Evolutionary conservation across 139 green algal species (phyloP), one percentile per base, ranked within the genome.

Genomic region (Diplosphaera chodatii): DNA sequence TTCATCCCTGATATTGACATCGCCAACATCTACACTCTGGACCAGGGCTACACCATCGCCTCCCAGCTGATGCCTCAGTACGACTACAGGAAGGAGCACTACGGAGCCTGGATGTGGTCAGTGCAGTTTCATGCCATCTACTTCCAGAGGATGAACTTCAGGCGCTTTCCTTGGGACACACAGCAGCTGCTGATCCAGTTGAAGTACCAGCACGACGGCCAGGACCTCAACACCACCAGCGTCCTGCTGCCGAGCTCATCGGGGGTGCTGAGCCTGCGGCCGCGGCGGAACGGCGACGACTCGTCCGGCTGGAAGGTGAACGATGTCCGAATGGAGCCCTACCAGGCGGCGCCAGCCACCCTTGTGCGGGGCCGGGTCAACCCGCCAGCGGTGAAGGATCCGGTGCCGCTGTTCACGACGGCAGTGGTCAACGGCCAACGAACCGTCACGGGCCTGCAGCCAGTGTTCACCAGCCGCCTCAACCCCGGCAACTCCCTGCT

Each of bases 21-120:
- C 3, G 48, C 48, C 16, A 59, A 59, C 48, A 59, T 59, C 48
- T 59, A 59, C 48, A 59, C 16, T 18, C 16, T 59, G 16, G 48
- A 59, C 18, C 48, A 59, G 48, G 48, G 18, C 48, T 59, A 59
- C 48, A 25, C 18, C 16, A 59, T 25, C 13, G 25, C 13, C 16
- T 23, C 13, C 22, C 48, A 59, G 48, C 16, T 59, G 48, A 59
- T 59, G 48, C 48, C 48, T 10, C 48, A 59, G 48, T 59, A 59
- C 25, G 48, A 59, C 48, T 59, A 59, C 48, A 59, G 48, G 48
- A 59, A 59, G 48, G 48, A 59, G 48, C 48, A 59, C 48, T 59
- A 59, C 25, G 48, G 48, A 10, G 48, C 48, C 3, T 59, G 48
- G 48, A 59, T 59, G 18, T 59, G 48, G 48, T 5, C 10, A 4